Evolutionary conservation across 179 eudicot genomes (phyloP).

Genomic region (Actinidia arguta): DNA sequence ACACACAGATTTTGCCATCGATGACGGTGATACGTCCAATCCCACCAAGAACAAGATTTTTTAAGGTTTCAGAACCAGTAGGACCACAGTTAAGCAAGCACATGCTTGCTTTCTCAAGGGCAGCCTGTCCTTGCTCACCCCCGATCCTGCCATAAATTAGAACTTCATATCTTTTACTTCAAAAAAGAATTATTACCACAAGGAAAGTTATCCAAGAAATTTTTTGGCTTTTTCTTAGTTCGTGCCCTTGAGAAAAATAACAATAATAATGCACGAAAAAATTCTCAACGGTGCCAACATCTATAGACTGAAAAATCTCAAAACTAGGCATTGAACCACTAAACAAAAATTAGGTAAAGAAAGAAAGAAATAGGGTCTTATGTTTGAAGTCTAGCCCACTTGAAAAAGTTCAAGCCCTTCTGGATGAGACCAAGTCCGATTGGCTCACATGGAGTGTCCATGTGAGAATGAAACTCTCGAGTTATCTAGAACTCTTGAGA

Average conservation of each 20-base stretch:
- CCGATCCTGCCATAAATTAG: slow-evolving; percentile 65
- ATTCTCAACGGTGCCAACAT: neutral
- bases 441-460: too few species aligned
- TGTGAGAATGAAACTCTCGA: too few species aligned
- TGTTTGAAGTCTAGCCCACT: too few species aligned
- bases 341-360: too few species aligned
- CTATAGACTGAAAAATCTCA: neutral
- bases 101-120: slow-evolving; percentile 88
- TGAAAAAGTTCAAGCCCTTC: too few species aligned
- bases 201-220: neutral
- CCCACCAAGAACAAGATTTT: slow-evolving; percentile 96
- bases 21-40: slow-evolving; percentile 89
- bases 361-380: too few species aligned
- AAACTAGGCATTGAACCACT: neutral
- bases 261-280: neutral
- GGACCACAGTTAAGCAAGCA: slow-evolving; percentile 97
- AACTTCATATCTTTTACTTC: neutral
- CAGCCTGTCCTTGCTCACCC: slow-evolving; percentile 99
- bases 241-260: neutral
- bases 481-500: too few species aligned
- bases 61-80: slow-evolving; percentile 91
- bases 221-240: neutral
- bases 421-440: too few species aligned
- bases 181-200: neutral
- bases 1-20: too few species aligned